Base-by-base conservation (phyloP, 768 basidiomycete species). In the Tubosaeta brunneosetosa region DNA sequence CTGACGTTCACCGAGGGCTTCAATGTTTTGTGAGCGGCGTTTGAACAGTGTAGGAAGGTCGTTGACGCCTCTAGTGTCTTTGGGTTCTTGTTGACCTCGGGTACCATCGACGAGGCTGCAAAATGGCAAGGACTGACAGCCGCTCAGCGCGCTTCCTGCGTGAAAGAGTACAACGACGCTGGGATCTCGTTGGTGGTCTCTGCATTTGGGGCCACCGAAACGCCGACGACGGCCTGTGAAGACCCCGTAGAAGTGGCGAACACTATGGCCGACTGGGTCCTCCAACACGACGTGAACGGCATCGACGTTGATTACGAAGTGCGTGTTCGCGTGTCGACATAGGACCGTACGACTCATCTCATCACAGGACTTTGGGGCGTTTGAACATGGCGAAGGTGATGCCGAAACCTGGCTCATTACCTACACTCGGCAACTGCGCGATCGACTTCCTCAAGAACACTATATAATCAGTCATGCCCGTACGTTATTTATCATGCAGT, bases 121-220 rank as follows among this genome's bases (percentile, higher is more conserved):
- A 69, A 67, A 56, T 79, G 77, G 78, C 61, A 69, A n/a, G 56
- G 58, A 33, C 66, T 80, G 2, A 62, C 71, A 5, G 64, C 67
- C 1, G 53, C 55, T 14, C 61, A 75, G 32, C 74, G 79, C 27
- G 55, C 71, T 16, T 41, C 68, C 12, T 71, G 77, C 57, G 68
- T 80, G 56, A 57, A 73, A 1, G 70, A 77, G 52, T 84, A 83
- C 60, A 68, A 70, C 19, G 72, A 74, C 0, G 80, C 80, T 7
- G 81, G 81, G 14, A 81, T 82, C 61, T 76, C 75, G 42, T 61
- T 84, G 33, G 74, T 83, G 49, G 80, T 83, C 7, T 79, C 79
- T 49, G 71, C 72, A 6, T 82, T 83, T 55, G 78, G 78, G 3
- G 67, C 73, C 12, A 51, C 59, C 3, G 59, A 64, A 37, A 60